A percentile compares a stretch with the other conserved stretches of the same genome.
Conservation (phyloP, 2,329 filamentous ascomycete genomes). For the Trichoderma sp. region DNA sequence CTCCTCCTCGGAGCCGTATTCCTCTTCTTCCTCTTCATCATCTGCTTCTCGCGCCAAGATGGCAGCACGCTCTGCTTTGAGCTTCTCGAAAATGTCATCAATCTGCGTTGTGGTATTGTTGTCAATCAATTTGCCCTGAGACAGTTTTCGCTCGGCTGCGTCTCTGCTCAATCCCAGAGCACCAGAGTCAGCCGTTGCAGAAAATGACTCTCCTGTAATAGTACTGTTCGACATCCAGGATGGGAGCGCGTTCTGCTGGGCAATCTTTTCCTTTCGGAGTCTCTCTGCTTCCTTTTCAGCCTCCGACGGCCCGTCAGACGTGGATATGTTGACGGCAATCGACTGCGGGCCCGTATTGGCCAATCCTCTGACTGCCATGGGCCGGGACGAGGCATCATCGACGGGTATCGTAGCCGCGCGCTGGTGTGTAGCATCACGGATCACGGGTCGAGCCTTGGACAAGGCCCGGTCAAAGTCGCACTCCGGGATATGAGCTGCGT, state of each 20-base stretch:
- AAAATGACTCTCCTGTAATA: conserved; percentile 61
- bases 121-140: conserved; percentile 38
- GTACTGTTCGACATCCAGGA: conserved; percentile 71
- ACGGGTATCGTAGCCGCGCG: conserved; percentile 58
- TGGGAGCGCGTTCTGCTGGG: conserved; percentile 66
- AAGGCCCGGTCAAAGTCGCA: conserved; percentile 71
- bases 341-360: conserved; percentile 64
- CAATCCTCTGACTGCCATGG: conserved; percentile 67
- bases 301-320: conserved; percentile 61
- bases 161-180: conserved; percentile 36
- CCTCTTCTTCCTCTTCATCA: conserved; percentile 34
- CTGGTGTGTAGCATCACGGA: conserved; percentile 65
- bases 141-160: conserved; percentile 46
- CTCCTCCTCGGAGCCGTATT: conserved; percentile 36
- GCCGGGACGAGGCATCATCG: conserved; percentile 50
- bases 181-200: conserved; percentile 28
- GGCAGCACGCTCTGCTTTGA: conserved; percentile 59
- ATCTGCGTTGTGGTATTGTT: conserved; percentile 56
- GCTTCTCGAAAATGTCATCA: conserved; percentile 64
- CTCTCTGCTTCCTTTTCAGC: conserved; percentile 64
- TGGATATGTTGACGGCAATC: conserved; percentile 67
- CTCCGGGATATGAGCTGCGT: conserved; percentile 69
- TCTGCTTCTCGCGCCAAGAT: conserved; percentile 31
- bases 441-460: conserved; percentile 58
- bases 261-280: conserved; percentile 62